Evolutionary conservation across 306 rosid species (phyloP), one percentile per base, ranked within the genome.

Genomic region (Vachellia pachyceras): DNA sequence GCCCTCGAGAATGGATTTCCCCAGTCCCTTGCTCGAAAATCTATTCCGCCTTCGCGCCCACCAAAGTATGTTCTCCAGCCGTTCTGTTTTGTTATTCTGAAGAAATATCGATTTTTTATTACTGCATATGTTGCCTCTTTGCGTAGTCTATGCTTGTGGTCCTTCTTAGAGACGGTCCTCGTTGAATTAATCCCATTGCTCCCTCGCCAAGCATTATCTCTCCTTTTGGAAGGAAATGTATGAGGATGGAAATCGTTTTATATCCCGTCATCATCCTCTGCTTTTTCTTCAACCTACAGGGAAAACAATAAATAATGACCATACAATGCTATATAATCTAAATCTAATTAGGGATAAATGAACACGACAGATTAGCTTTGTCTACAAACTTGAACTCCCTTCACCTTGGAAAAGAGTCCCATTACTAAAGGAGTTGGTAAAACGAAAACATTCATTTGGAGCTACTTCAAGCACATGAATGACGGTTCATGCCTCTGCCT

Each of bases 21-120:
- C 22, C 97, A 89, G 8, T 13, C 17, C 41, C 4, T 80, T 9
- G 5, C 84, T 17, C 86, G 94, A 55, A 96, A 86, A 85, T 83
- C 97, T 5, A 18, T 85, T 73, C 72, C 86, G 1, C 49, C 87
- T 17, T 52, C 84, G 22, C 95, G 95, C 70, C 41, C 85, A 25
- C 41, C 84, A 33, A n/a, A 79, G 98, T 95, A 86, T 33, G 85
- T 83, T 54, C 25, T 18, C 47, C 17, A 40, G 14, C 68, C 23
- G 14, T 76, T 58, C 23, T 3, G 1, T 14, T 47, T 10, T 37
- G 70, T 57, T 49, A 18, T 45, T n/a, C n/a, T n/a, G n/a, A n/a
- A n/a, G n/a, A n/a, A 10, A 25, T 17, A 18, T 10, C 35, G 14
- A 39, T 69, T 75, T 9, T 29, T 79, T 40, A 61, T 78, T 54